These are phyloP conservation scores for Tausonia pullulans DNA, from an alignment of 1,284 basidiomycete genomes.

Conservation along the genomic window DNA sequence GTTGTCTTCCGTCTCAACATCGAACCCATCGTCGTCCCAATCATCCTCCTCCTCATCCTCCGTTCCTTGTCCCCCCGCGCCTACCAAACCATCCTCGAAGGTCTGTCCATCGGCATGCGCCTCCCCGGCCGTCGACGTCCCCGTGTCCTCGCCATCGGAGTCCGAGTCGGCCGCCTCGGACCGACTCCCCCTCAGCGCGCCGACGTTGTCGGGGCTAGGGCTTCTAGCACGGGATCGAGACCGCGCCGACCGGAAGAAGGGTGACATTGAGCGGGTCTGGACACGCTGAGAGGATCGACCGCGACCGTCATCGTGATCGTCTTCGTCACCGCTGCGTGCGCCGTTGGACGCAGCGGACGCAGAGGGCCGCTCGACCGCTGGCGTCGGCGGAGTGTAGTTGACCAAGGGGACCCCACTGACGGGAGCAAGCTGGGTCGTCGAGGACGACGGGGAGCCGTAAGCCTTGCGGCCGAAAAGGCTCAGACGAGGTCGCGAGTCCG, in stretches of 20 bases:
- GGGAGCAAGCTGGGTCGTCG: not conserved
- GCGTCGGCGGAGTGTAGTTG: slow-evolving; percentile 3
- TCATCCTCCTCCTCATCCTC: slow-evolving; percentile 28
- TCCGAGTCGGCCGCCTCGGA: slow-evolving; percentile 14
- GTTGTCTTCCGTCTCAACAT: slow-evolving; percentile 61
- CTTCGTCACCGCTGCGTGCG: not conserved
- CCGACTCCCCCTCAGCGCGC: slow-evolving; percentile 1
- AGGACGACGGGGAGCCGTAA: not conserved
- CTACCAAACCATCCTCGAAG: not conserved
- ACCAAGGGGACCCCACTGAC: not conserved
- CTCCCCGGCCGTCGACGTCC: slow-evolving; percentile 29
- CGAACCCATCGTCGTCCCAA: slow-evolving; percentile 49
- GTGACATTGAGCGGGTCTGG: slow-evolving; percentile 14
- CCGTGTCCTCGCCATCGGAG: slow-evolving; percentile 5
- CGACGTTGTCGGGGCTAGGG: slow-evolving; percentile 4
- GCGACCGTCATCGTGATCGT: slow-evolving; percentile 4
- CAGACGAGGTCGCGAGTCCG: slow-evolving; percentile 1
- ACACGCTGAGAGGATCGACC: slow-evolving; percentile 3
- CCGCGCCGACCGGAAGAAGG: slow-evolving; percentile 12
- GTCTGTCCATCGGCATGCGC: slow-evolving; percentile 30
- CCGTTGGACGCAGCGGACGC: not conserved
- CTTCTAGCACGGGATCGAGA: slow-evolving; percentile 9
- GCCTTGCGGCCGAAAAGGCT: slow-evolving; percentile 9
- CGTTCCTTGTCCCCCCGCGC: slow-evolving; percentile 6
- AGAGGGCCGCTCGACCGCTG: not conserved